Evolutionary conservation across 257 asterid genomes (phyloP).

Genomic region (Linderniella brevidens): DNA sequence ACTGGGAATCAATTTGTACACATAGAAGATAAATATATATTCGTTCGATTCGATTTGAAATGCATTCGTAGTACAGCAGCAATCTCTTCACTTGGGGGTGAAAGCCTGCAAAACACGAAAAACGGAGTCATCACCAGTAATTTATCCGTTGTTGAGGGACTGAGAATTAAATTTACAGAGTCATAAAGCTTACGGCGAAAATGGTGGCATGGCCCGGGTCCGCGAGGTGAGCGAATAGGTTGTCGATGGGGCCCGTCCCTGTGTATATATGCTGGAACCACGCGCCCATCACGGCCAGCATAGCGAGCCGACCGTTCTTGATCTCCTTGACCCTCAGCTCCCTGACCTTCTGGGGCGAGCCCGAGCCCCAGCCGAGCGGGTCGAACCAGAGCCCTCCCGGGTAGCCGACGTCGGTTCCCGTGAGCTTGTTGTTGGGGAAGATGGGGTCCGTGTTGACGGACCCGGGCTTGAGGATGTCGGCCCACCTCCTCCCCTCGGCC

Average conservation of each 20-base stretch:
- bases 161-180: too few species aligned
- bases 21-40: too few species aligned
- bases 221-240: constrained; percentile 93
- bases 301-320: constrained; percentile 87
- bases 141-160: background rate
- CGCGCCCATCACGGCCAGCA: constrained; percentile 97
- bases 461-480: constrained; percentile 91
- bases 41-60: too few species aligned
- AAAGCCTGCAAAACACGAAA: constrained; percentile 46
- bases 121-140: constrained; percentile 1
- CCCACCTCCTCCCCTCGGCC: constrained; percentile 99
- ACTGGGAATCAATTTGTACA: too few species aligned
- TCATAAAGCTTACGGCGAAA: constrained; percentile 57
- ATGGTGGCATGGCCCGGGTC: constrained; percentile 95
- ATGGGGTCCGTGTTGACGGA: constrained; percentile 89
- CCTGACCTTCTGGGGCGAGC: constrained; percentile 56
- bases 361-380: constrained; percentile 93
- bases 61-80: too few species aligned
- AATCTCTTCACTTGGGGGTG: constrained; percentile 48
- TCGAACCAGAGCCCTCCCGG: constrained; percentile 97
- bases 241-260: constrained; percentile 90
- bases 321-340: constrained; percentile 94
- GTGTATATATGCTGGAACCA: constrained; percentile 99
- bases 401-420: constrained; percentile 93
- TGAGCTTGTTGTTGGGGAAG: constrained; percentile 97